Conservation (phyloP, 1,139 yeast species). For the Hyphopichia buzzinii region DNA sequence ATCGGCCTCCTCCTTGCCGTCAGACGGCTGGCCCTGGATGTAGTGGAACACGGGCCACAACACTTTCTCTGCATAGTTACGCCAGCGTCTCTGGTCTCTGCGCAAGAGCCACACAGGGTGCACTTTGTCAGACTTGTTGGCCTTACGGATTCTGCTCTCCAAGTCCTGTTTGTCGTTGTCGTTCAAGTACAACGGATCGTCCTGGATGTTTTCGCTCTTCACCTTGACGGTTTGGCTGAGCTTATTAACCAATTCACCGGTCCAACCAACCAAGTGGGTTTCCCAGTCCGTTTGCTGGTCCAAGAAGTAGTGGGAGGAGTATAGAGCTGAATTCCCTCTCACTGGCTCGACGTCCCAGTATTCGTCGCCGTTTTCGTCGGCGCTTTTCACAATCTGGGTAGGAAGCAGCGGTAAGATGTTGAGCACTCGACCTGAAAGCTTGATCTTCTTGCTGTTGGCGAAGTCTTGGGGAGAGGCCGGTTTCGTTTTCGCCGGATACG, state of each 20-base stretch:
- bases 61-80: constrained; percentile 83
- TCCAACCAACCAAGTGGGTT: constrained; percentile 89
- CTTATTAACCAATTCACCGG: constrained; percentile 72
- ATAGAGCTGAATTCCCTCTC: constrained; percentile 83
- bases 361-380: constrained; percentile 23
- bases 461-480: constrained; percentile 33
- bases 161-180: constrained; percentile 52
- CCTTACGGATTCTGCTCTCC: constrained; percentile 42
- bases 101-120: constrained; percentile 88
- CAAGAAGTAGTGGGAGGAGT: constrained; percentile 68
- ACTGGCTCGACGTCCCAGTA: constrained; percentile 60
- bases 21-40: constrained; percentile 65
- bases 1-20: constrained; percentile 66
- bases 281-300: constrained; percentile 76
- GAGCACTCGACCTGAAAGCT: constrained; percentile 62
- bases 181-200: constrained; percentile 62
- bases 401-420: constrained; percentile 72
- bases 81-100: constrained; percentile 75
- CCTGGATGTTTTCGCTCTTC: constrained; percentile 30
- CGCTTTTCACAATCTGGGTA: constrained; percentile 49
- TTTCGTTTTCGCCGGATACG: constrained; percentile 23
- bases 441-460: constrained; percentile 23
- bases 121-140: constrained; percentile 48
- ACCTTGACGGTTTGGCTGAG: constrained; percentile 12
- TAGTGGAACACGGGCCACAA: constrained; percentile 96